Percentiles rank a stretch among this genome's conserved stretches.
phyloP scores from a whole-genome alignment of 257 asterid genomes.

The Penstemon barbatus region DNA sequence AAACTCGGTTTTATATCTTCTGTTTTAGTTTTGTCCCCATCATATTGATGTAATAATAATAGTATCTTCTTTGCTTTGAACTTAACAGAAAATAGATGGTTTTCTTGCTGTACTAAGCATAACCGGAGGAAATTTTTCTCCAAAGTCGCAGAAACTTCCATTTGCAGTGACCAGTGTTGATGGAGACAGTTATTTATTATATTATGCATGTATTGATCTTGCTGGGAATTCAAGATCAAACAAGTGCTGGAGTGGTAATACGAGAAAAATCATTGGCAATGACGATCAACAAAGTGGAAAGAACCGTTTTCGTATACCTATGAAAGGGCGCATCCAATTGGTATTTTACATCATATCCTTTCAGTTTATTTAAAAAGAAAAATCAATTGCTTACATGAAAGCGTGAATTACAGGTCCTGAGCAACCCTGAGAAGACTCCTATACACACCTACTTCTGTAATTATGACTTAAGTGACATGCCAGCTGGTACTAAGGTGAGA shows the following conservation, averaged over 20 bases:
- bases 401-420: slow-evolving; percentile 57
- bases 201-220: slow-evolving; percentile 66
- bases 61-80: slow-evolving; percentile 25
- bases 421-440: slow-evolving; percentile 92
- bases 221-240: slow-evolving; percentile 46
- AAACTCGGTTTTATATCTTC: slow-evolving; percentile 13
- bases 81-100: slow-evolving; percentile 66
- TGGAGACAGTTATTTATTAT: slow-evolving; percentile 66
- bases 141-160: slow-evolving; percentile 78
- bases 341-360: slow-evolving; percentile 36
- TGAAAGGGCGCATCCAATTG: slow-evolving; percentile 84
- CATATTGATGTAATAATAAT: slow-evolving; percentile 13
- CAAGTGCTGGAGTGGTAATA: slow-evolving; percentile 37
- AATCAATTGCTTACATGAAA: slow-evolving; percentile 10
- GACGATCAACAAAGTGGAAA: slow-evolving; percentile 42
- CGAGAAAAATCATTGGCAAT: slow-evolving; percentile 31
- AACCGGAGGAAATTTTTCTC: slow-evolving; percentile 71
- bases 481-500: slow-evolving; percentile 79
- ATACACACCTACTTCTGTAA: slow-evolving; percentile 74
- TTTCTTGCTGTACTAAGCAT: slow-evolving; percentile 77
- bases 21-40: slow-evolving; percentile 10
- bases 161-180: slow-evolving; percentile 73
- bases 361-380: not conserved
- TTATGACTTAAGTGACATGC: slow-evolving; percentile 87
- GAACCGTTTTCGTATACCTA: slow-evolving; percentile 62